Evolutionary conservation across 805 yeast genomes (phyloP).

Genomic region (Monosporozyma servazzii): DNA sequence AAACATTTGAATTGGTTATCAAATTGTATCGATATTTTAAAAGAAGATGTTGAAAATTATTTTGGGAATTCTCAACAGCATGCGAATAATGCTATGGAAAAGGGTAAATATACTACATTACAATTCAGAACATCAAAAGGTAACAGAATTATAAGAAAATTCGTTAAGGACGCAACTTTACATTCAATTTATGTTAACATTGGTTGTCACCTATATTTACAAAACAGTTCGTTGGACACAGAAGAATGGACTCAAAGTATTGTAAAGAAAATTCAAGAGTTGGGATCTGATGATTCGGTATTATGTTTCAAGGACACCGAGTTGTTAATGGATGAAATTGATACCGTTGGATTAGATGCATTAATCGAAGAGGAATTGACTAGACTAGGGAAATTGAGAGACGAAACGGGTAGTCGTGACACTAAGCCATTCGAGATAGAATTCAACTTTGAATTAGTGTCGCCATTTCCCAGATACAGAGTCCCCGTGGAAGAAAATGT

Average conservation of each 20-base stretch:
- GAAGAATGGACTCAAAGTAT: conserved; percentile 53
- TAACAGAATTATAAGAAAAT: conserved; percentile 21
- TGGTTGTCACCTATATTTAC: conserved; percentile 21
- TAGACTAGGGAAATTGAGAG: conserved; percentile 5
- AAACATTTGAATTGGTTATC: conserved; percentile 18
- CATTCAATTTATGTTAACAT: conserved; percentile 17
- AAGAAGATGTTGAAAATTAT: neutral
- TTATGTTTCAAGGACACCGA: conserved; percentile 17
- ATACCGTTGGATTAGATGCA: conserved; percentile 5
- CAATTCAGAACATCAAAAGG: conserved; percentile 29
- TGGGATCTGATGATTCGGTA: conserved; percentile 5
- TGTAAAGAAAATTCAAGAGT: conserved; percentile 28
- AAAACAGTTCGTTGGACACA: conserved; percentile 46
- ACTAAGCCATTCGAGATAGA: conserved; percentile 14
- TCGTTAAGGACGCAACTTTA: conserved; percentile 13
- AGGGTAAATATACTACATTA: conserved; percentile 15
- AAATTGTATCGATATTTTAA: conserved; percentile 8
- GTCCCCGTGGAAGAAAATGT: conserved; percentile 30
- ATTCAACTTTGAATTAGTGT: conserved; percentile 47
- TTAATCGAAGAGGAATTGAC: conserved; percentile 12
- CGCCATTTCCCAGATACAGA: conserved; percentile 54
- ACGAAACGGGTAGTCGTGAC: neutral
- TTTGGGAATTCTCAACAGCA: neutral
- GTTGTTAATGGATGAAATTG: conserved; percentile 6
- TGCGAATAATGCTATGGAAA: neutral